Evolutionary conservation across 495 filamentous ascomycete species (phyloP).

Genomic region (Podospora appendiculata): DNA sequence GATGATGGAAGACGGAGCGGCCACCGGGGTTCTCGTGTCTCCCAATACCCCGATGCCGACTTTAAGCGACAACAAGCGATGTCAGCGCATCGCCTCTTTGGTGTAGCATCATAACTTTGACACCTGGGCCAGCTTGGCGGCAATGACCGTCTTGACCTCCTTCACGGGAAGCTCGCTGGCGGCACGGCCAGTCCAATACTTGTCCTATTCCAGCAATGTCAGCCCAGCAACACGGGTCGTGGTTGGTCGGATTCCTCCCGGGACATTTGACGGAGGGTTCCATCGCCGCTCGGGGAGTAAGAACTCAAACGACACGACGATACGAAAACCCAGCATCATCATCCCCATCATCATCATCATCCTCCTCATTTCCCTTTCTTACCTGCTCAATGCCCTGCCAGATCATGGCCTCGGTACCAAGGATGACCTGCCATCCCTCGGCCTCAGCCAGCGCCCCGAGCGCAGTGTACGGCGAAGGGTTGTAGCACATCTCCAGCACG

Average conservation of each 20-base stretch:
- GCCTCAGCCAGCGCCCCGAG: slow-evolving; percentile 48
- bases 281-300: no score
- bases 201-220: slow-evolving; percentile 23
- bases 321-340: no score
- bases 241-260: not conserved
- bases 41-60: no score
- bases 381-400: slow-evolving; percentile 68
- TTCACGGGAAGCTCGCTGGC: slow-evolving; percentile 47
- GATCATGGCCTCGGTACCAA: slow-evolving; percentile 64
- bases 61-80: not conserved
- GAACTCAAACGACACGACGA: no score
- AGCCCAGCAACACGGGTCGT: not conserved
- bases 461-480: slow-evolving; percentile 58
- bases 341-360: no score
- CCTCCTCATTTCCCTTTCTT: not conserved
- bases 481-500: slow-evolving; percentile 76
- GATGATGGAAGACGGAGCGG: no score
- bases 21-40: no score
- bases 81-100: no score
- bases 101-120: slow-evolving; percentile 1
- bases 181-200: slow-evolving; percentile 53
- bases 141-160: slow-evolving; percentile 44
- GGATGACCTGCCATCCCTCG: slow-evolving; percentile 60
- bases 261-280: no score
- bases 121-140: slow-evolving; percentile 23